Conservation (phyloP, 1,284 basidiomycete species). For the Microbotryomycetes sp. region DNA sequence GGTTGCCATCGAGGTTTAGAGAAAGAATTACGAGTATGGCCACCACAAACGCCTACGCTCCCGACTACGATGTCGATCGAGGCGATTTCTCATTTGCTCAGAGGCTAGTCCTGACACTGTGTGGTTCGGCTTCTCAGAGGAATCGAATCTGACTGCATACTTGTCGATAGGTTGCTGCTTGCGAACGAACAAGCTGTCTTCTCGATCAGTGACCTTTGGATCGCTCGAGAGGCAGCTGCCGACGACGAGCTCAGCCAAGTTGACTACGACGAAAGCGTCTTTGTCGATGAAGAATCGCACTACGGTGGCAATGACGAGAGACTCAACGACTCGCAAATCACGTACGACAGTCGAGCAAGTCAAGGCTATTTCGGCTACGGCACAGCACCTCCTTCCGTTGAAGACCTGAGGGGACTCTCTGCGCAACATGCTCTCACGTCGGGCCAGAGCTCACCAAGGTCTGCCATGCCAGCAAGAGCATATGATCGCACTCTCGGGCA, state of each 20-base stretch:
- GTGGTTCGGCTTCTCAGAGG: neutral
- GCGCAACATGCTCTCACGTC: constrained; percentile 10
- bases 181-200: constrained; percentile 83
- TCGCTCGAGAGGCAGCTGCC: constrained; percentile 58
- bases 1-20: neutral
- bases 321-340: neutral
- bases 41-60: constrained; percentile 28
- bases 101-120: constrained; percentile 31
- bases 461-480: constrained; percentile 39
- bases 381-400: constrained; percentile 31
- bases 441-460: constrained; percentile 6
- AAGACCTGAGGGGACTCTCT: constrained; percentile 28
- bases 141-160: neutral
- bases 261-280: constrained; percentile 56
- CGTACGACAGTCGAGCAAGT: neutral
- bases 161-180: constrained; percentile 58
- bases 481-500: constrained; percentile 40
- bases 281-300: constrained; percentile 42
- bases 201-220: constrained; percentile 84
- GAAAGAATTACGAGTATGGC: constrained; percentile 4
- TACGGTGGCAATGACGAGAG: neutral
- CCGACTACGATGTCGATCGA: constrained; percentile 29
- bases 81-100: constrained; percentile 65
- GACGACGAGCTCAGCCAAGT: constrained; percentile 53
- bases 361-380: constrained; percentile 18